Evolutionary conservation across 371 early-diverging fungal species (phyloP).

Genomic region (Umbelopsis sp.): DNA sequence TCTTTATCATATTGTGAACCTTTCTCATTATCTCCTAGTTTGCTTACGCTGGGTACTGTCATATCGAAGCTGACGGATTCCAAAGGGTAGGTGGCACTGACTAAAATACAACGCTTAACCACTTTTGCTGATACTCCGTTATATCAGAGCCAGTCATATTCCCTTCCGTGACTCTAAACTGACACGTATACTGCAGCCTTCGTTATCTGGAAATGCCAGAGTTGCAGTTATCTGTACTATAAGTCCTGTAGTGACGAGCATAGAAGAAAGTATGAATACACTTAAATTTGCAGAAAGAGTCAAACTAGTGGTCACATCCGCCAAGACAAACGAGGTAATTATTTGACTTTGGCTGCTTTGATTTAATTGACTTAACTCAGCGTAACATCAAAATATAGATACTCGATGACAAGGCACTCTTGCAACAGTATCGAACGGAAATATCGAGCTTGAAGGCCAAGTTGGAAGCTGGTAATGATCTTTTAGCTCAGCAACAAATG

Average conservation of each 20-base stretch:
- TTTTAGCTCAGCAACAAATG: slow-evolving; percentile 45
- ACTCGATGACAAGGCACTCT: slow-evolving; percentile 83
- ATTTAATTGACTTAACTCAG: not conserved
- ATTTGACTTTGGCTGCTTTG: not conserved
- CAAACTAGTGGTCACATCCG: slow-evolving; percentile 71
- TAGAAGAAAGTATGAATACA: slow-evolving; percentile 85
- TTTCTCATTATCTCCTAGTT: slow-evolving; percentile 30
- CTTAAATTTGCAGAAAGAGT: slow-evolving; percentile 87
- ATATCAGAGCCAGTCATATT: slow-evolving; percentile 60
- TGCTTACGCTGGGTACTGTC: slow-evolving; percentile 89
- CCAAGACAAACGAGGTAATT: slow-evolving; percentile 65
- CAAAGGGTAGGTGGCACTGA: slow-evolving; percentile 36
- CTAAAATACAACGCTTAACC: not conserved
- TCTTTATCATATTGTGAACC: not conserved
- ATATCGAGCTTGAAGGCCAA: slow-evolving; percentile 81
- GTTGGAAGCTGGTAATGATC: slow-evolving; percentile 58
- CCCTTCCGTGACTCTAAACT: slow-evolving; percentile 94
- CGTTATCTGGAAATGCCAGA: slow-evolving; percentile 81
- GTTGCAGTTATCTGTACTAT: slow-evolving; percentile 86
- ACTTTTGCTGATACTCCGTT: not conserved
- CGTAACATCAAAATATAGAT: slow-evolving; percentile 31
- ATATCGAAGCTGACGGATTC: slow-evolving; percentile 82
- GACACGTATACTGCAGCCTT: slow-evolving; percentile 87
- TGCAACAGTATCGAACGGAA: slow-evolving; percentile 84
- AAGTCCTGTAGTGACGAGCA: slow-evolving; percentile 63